Conservation (phyloP, 768 basidiomycete genomes). For the Gloeostereum incarnatum region DNA sequence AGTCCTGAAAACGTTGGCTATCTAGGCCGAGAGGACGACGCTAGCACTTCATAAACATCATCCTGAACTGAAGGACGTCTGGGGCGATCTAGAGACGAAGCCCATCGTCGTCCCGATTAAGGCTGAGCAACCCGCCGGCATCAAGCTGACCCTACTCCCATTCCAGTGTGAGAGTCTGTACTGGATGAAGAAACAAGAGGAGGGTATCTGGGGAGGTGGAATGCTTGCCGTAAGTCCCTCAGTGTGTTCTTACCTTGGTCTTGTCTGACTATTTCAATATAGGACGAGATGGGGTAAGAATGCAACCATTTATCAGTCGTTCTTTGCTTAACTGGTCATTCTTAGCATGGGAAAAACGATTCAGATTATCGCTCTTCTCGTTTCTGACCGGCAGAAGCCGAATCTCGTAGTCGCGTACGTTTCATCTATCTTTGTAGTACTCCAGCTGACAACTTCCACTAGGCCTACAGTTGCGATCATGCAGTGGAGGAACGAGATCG, state of each 20-base stretch:
- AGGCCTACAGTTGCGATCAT: slow-evolving; percentile 50
- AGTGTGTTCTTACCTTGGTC: neutral
- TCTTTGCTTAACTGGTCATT: slow-evolving; percentile 7
- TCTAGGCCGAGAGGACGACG: slow-evolving; percentile 63
- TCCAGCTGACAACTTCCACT: slow-evolving; percentile 18
- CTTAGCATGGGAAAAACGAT: slow-evolving; percentile 90
- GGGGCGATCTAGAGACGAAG: slow-evolving; percentile 76
- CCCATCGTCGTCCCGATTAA: slow-evolving; percentile 54
- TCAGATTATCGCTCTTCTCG: slow-evolving; percentile 86
- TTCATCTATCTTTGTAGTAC: slow-evolving; percentile 37
- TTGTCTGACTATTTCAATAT: neutral
- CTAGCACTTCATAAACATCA: slow-evolving; percentile 61
- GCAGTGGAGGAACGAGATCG: slow-evolving; percentile 95
- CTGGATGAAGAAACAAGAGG: slow-evolving; percentile 96
- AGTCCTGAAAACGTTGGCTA: slow-evolving; percentile 8
- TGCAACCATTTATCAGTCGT: neutral
- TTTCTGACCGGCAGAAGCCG: slow-evolving; percentile 68
- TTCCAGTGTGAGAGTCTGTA: slow-evolving; percentile 93
- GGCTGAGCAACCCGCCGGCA: slow-evolving; percentile 70
- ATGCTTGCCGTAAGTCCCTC: slow-evolving; percentile 69
- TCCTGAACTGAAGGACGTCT: slow-evolving; percentile 73
- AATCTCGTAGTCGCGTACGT: slow-evolving; percentile 89
- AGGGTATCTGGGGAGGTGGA: slow-evolving; percentile 80
- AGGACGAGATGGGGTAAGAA: slow-evolving; percentile 89
- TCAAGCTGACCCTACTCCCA: slow-evolving; percentile 81